Evolutionary conservation across 371 early-diverging fungal species (phyloP).

Genomic region (Apophysomyces variabilis): DNA sequence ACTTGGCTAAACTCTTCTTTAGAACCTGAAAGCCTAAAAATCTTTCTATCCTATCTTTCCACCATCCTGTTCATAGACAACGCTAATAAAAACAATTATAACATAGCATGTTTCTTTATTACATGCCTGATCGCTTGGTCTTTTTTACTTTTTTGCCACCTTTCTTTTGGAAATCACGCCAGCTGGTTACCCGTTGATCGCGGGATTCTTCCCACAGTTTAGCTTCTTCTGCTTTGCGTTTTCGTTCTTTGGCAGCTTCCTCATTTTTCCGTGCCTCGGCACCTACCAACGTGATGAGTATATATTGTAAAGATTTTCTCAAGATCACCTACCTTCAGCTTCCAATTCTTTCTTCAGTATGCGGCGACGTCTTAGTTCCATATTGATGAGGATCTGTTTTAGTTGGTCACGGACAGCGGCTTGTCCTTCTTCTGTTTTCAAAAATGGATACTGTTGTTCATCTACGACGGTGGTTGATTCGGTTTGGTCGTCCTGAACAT

Average conservation of each 20-base stretch:
- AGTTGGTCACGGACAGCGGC: conserved; percentile 56
- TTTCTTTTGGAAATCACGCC: conserved; percentile 70
- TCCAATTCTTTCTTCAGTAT: conserved; percentile 74
- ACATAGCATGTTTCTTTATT: conserved; percentile 17
- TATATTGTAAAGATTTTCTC: neutral
- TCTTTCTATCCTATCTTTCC: neutral
- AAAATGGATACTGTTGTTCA: conserved; percentile 43
- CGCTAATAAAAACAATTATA: conserved; percentile 9
- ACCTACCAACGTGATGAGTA: conserved; percentile 29
- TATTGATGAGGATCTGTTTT: conserved; percentile 67
- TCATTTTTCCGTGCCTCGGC: conserved; percentile 63
- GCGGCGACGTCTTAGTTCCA: conserved; percentile 65
- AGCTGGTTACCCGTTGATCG: conserved; percentile 71
- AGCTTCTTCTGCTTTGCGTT: conserved; percentile 68
- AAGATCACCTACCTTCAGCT: conserved; percentile 56
- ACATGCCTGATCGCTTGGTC: conserved; percentile 28
- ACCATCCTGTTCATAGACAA: conserved; percentile 5
- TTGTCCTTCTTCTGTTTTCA: conserved; percentile 42
- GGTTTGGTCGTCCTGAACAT: conserved; percentile 26
- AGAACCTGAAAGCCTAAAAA: conserved; percentile 23
- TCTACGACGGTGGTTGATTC: conserved; percentile 37
- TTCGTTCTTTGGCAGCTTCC: conserved; percentile 57
- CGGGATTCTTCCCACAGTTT: conserved; percentile 75
- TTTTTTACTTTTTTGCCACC: conserved; percentile 68
- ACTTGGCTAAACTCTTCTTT: neutral